Evolutionary conservation across 2,329 filamentous ascomycete species (phyloP), one percentile per base, ranked within the genome.

Genomic region (Cordyceps tenuipes): DNA sequence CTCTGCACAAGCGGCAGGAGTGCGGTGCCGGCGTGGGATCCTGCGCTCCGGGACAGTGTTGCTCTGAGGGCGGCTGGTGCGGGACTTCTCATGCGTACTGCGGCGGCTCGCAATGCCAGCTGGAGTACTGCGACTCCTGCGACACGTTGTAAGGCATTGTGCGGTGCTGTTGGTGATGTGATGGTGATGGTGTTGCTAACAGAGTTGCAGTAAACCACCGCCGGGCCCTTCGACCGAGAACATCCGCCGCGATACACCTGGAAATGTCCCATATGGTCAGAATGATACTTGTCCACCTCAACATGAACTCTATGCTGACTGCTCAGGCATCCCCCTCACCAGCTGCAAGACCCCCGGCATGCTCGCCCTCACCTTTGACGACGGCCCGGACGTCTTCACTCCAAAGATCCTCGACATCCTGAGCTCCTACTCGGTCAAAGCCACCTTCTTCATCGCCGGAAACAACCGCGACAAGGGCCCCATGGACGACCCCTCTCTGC

Each of bases 321-420:
- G 53, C 46, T 17, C 47, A 74, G 72, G 72, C 41, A 66, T 63
- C 41, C 61, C 66, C 59, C 72, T 76, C 62, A 77, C 68, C 0
- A 69, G 65, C 12, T 76, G 74, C 63, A 70, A 65, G 1, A 62
- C 62, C 13, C 70, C 72, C 1, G 73, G 71, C 23, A 68, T 69
- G 59, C 68, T 77, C 43, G 77, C 78, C 1, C 68, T 80, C 29
- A 79, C 77, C 0, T 79, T 75, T 64, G 78, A 80, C 62, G 78
- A 80, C 56, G 77, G 77, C 0, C 78, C 78, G 0, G 76, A 70
- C 61, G 59, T 63, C 3, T 79, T 73, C 64, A 81, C 79, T 5
- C 63, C 64, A 7, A 66, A 68, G 10, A 65, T 81, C 5, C 72
- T 81, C 26, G 72, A 77, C 60, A 55, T 72, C 1, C 62, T 77